A percentile compares a stretch with the other conserved stretches of the same genome.
phyloP scores from a whole-genome alignment of 2,329 filamentous ascomycete genomes.

The Fusarium burgessii region DNA sequence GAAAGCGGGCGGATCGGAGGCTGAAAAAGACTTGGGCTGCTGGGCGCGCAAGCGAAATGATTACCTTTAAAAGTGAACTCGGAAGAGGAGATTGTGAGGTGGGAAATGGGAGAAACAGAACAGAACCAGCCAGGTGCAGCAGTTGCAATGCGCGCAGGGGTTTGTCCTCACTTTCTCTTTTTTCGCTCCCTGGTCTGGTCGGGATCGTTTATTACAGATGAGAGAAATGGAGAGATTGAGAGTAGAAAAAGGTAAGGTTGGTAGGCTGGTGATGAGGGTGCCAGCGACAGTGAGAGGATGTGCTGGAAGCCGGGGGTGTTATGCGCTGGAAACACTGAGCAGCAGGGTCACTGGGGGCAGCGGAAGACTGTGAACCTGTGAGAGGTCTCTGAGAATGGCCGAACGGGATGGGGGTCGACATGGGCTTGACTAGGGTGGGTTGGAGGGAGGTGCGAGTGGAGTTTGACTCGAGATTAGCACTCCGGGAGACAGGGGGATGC shows the following conservation, averaged over 20 bases:
- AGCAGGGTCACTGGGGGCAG: conserved; percentile 33
- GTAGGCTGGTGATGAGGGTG: conserved; percentile 26
- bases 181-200: conserved; percentile 1
- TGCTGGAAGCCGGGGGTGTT: conserved; percentile 35
- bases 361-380: conserved; percentile 27
- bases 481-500: conserved; percentile 31
- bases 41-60: conserved; percentile 65
- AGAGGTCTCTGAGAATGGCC: conserved; percentile 22
- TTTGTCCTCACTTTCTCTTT: conserved; percentile 18
- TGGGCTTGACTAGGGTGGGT: conserved; percentile 43
- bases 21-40: conserved; percentile 52
- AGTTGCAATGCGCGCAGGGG: conserved; percentile 28
- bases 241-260: conserved; percentile 18
- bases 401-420: conserved; percentile 38
- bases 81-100: conserved; percentile 47
- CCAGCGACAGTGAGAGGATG: conserved; percentile 21
- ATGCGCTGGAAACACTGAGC: conserved; percentile 41
- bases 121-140: conserved; percentile 30
- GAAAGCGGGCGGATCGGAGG: conserved; percentile 57
- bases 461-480: conserved; percentile 58
- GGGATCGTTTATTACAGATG: conserved; percentile 19
- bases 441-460: conserved; percentile 56
- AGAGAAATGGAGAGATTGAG: conserved; percentile 1
- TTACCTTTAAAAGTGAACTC: conserved; percentile 58
- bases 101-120: conserved; percentile 23